Evolutionary conservation across 2,329 filamentous ascomycete species (phyloP), one percentile per base, ranked within the genome.

Genomic region (Ceratocystis papillata): DNA sequence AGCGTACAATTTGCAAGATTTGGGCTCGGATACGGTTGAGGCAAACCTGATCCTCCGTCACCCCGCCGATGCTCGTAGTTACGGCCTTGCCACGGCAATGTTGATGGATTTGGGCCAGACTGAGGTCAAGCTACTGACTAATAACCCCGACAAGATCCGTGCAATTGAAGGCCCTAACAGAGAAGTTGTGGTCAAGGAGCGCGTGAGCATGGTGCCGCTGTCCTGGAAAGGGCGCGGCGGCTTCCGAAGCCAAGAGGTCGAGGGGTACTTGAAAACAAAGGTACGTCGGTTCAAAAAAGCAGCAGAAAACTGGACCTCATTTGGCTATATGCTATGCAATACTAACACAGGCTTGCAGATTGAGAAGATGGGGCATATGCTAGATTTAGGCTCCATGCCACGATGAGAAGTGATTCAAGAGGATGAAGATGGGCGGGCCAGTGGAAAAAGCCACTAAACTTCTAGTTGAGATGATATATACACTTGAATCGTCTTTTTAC

Each of bases 1-100:
- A 77, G 94, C 94, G 3, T 99, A 99, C 76, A 99, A 99, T 73
- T 79, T 99, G 55, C 94, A 99, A 75, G 94, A 99, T 76, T 79
- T 99, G 30, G 94, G 94, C 0, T 92, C 89, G n/a, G 94, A 99
- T 76, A 99, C 94, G 0, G 95, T 97, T 45, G 91, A 99, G 77
- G 94, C 94, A 1, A 99, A 99, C 72, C 77, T 99, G 59, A 75
- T 97, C 28, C 79, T 99, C 53, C 81, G 94, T 57, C 94, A 99
- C 75, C 94, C 94, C 0, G 94, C 94, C 1, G 94, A 99, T 75
- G 94, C 94, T 25, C 81, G 94, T 65, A 96, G 90, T 71, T 99
- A 99, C 73, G 94, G 94, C 1, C 78, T 99, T n/a, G 94, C 94
- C 1, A 99, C 94, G 1, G 92, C 93, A 0, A 97, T 99, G 82